Conservation (phyloP, 1,284 basidiomycete genomes). For the Meira miltonrushii region DNA sequence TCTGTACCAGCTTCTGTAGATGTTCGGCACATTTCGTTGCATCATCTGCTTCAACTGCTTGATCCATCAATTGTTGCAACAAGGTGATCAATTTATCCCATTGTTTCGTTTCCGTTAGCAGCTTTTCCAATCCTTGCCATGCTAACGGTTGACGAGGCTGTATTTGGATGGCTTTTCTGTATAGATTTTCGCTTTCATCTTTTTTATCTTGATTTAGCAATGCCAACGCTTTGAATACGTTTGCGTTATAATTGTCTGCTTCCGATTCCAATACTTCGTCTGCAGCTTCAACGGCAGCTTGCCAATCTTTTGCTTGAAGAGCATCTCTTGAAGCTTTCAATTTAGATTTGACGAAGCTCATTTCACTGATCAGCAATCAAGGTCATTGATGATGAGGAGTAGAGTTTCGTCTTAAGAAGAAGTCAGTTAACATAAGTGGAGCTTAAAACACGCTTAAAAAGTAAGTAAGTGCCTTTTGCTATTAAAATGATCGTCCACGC, state of each 20-base stretch:
- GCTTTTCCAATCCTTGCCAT: conserved; percentile 53
- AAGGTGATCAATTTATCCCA: conserved; percentile 47
- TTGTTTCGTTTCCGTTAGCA: conserved; percentile 49
- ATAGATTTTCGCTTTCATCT: conserved; percentile 37
- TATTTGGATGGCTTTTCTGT: conserved; percentile 49
- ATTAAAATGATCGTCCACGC: no score
- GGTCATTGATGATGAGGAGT: no score
- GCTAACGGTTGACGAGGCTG: conserved; percentile 50
- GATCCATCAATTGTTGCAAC: conserved; percentile 42
- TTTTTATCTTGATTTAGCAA: conserved; percentile 32
- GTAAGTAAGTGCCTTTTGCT: no score
- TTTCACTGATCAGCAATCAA: background rate
- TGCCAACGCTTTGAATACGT: conserved; percentile 42
- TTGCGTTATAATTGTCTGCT: conserved; percentile 48
- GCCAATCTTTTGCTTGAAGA: conserved; percentile 35
- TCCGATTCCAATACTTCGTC: conserved; percentile 36
- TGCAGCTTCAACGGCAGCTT: conserved; percentile 25
- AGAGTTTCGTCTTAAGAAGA: no score
- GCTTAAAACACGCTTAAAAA: no score
- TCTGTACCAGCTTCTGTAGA: conserved; percentile 69
- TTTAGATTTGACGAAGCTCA: conserved; percentile 29
- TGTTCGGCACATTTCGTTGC: conserved; percentile 71
- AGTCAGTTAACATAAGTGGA: no score
- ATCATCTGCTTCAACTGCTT: conserved; percentile 58
- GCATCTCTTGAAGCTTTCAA: conserved; percentile 42